Evolutionary conservation across 805 yeast species (phyloP).

Genomic region (Cyberlindnera mrakii): DNA sequence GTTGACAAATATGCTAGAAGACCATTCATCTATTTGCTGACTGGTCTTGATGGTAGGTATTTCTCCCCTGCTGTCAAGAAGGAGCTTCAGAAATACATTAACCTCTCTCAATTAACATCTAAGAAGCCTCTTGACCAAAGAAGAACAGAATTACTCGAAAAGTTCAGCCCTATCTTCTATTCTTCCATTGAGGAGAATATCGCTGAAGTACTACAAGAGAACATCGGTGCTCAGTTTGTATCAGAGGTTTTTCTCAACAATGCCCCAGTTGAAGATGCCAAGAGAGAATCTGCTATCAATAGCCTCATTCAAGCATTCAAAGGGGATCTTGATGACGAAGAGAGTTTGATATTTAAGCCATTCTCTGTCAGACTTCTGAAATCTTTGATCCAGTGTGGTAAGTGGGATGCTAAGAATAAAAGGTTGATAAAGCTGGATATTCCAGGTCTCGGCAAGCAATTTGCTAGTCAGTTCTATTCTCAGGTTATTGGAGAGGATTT

Average conservation of each 20-base stretch:
- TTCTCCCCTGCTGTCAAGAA: conserved; percentile 68
- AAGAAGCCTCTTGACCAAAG: conserved; percentile 80
- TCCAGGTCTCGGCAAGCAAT: conserved; percentile 49
- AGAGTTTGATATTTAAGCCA: conserved; percentile 64
- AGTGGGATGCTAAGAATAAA: conserved; percentile 65
- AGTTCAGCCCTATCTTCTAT: conserved; percentile 62
- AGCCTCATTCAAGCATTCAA: conserved; percentile 52
- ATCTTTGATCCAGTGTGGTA: conserved; percentile 78
- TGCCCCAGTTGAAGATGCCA: conserved; percentile 34
- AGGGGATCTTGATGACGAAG: conserved; percentile 62
- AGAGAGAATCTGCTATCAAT: conserved; percentile 43
- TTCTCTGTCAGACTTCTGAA: conserved; percentile 71
- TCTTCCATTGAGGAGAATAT: conserved; percentile 45
- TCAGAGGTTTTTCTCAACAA: conserved; percentile 66
- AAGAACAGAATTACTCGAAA: conserved; percentile 59
- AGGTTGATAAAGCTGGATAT: conserved; percentile 38
- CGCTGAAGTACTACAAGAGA: conserved; percentile 52
- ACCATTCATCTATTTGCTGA: conserved; percentile 75
- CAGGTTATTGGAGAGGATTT: conserved; percentile 46
- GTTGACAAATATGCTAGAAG: conserved; percentile 78
- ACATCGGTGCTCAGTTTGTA: conserved; percentile 78
- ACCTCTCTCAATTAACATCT: conserved; percentile 60
- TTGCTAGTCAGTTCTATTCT: conserved; percentile 48
- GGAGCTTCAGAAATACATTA: conserved; percentile 54
- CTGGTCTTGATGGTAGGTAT: conserved; percentile 75